A percentile compares a stretch with the other conserved stretches of the same genome.
Conservation (phyloP, 768 basidiomycete species). For the Agrocybe praecox region DNA sequence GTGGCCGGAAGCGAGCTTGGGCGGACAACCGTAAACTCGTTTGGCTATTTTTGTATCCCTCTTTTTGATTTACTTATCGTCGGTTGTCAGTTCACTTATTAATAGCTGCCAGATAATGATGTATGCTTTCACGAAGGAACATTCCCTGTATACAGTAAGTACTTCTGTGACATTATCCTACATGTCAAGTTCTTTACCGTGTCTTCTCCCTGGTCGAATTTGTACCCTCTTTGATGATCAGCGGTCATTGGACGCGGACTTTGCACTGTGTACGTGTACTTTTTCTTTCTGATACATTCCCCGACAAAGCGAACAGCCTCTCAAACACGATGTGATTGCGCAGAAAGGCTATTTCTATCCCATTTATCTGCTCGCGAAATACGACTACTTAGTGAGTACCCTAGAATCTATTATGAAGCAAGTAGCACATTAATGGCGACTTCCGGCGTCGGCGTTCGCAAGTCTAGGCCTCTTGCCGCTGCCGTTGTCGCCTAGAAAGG, state of each 20-base stretch:
- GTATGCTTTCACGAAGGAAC: too few relatives aligned
- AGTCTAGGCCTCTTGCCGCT: too few relatives aligned
- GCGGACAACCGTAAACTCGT: too few relatives aligned
- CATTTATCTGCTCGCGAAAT: neutral
- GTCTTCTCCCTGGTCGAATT: neutral
- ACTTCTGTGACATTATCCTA: neutral
- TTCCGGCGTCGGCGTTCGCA: too few relatives aligned
- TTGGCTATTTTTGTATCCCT: too few relatives aligned
- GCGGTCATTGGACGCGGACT: neutral
- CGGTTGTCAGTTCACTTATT: too few relatives aligned
- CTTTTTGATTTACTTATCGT: too few relatives aligned
- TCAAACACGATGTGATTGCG: conserved; percentile 6
- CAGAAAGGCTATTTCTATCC: neutral
- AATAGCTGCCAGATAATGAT: too few relatives aligned
- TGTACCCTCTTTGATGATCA: conserved; percentile 12
- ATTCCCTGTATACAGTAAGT: too few relatives aligned
- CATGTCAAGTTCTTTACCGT: neutral
- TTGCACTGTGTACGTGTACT: neutral
- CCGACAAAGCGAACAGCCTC: conserved; percentile 9
- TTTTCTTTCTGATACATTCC: neutral
- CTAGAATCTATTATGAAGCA: neutral
- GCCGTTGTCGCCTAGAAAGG: too few relatives aligned
- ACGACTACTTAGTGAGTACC: neutral
- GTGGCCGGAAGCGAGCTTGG: too few relatives aligned
- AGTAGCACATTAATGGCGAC: too few relatives aligned